phyloP scores from a whole-genome alignment of 371 early-diverging fungal species.

The Rhizomucor pusillus region DNA sequence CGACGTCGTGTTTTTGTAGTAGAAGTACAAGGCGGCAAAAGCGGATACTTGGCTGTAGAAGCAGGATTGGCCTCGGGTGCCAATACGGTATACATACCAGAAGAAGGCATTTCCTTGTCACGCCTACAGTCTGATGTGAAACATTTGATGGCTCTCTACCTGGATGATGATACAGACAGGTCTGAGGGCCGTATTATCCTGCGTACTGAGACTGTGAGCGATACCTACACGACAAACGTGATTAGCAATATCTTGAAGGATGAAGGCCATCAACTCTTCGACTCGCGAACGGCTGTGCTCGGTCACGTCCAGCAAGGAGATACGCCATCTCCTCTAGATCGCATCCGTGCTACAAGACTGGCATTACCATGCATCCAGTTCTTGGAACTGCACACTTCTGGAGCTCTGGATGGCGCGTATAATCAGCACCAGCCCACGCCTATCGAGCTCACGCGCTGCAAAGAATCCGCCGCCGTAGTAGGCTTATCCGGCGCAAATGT shows the following conservation, averaged over 20 bases:
- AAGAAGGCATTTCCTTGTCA: slow-evolving; percentile 83
- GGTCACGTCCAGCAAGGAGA: slow-evolving; percentile 99
- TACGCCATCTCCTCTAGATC: slow-evolving; percentile 94
- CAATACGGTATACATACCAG: slow-evolving; percentile 94
- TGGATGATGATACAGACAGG: slow-evolving; percentile 61
- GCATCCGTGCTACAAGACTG: slow-evolving; percentile 87
- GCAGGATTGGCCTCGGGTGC: slow-evolving; percentile 94
- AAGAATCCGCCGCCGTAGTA: slow-evolving; percentile 75
- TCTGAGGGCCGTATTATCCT: slow-evolving; percentile 49
- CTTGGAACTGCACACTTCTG: slow-evolving; percentile 46
- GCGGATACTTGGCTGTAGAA: slow-evolving; percentile 94
- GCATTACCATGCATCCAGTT: slow-evolving; percentile 74
- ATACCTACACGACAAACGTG: slow-evolving; percentile 92
- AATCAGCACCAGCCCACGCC: slow-evolving; percentile 29
- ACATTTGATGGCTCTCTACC: slow-evolving; percentile 76
- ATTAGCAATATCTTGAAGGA: slow-evolving; percentile 88
- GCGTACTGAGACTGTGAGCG: slow-evolving; percentile 79
- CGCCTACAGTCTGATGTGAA: slow-evolving; percentile 81
- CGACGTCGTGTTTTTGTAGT: slow-evolving; percentile 97
- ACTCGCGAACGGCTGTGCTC: slow-evolving; percentile 89
- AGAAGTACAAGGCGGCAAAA: slow-evolving; percentile 97
- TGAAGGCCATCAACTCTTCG: slow-evolving; percentile 90
- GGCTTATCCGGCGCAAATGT: slow-evolving; percentile 82
- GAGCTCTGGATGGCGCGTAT: slow-evolving; percentile 24
- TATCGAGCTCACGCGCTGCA: slow-evolving; percentile 56